Base-by-base conservation (phyloP, 73 alveolate genomes). In the Paramecium pentaurelia region DNA sequence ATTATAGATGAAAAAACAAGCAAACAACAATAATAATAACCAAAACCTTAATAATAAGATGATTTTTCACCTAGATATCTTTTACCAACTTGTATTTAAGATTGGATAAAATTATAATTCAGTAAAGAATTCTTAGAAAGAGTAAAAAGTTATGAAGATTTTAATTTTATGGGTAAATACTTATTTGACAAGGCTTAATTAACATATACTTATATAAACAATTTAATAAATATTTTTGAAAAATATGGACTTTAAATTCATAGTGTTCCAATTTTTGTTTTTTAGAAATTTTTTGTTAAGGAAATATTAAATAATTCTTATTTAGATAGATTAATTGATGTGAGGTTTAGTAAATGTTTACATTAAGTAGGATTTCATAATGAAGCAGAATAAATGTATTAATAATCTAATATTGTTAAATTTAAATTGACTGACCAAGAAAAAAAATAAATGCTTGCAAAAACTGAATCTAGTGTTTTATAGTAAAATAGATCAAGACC, bases 391-490 rank as follows among this genome's bases (percentile, higher is more conserved):
- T 47, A 38, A 71, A 40, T 89, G 38, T 80, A 44, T 34, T 37
- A 58, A 45, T 42, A 60, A 34, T 77, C 77, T 4, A 54, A 54
- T 71, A 51, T 51, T 25, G 58, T 37, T 27, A 89, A 89, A 40
- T 71, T 89, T 34, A 89, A 89, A 73, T 51, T 89, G 11, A 44
- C 92, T 16, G 94, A 89, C 10, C 64, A 89, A 34, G 94, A 89
- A 10, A 89, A 64, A 73, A 89, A 89, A 73, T 47, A 89, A 47
- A 71, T 71, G 22, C 25, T 89, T 7, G 90, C 94, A 7, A 89
- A 89, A 89, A 89, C 94, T n/a, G 94, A 89, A 89, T 89, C 94
- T 2, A 71, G 92, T 42, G 75, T 71, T 14, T 37, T 89, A 25
- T 28, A 71, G 71, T 89, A 77, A 18, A 89, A 64, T 51, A 47